Evolutionary conservation across 1,139 yeast genomes (phyloP), one percentile per base, ranked within the genome.

Genomic region (Debaryomyces nepalensis): DNA sequence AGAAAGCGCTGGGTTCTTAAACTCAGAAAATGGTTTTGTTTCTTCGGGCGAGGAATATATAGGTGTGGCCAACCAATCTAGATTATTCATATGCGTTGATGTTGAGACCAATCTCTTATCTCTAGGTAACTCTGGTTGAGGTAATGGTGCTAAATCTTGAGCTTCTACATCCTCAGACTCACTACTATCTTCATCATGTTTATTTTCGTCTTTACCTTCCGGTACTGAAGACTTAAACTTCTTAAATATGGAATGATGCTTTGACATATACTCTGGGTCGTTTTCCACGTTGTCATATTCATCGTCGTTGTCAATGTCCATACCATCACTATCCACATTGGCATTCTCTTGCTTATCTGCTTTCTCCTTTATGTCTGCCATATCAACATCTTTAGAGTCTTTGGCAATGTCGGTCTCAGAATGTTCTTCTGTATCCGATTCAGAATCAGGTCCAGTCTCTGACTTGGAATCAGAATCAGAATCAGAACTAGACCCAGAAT

Each of bases 41-140:
- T 55, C 53, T 4, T 59, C 64, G 0, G 85, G 80, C 9, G 67
- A 59, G 21, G 84, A 74, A 50, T 79, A 83, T 4, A 63, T 63
- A 1, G 96, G 95, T 14, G 68, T 65, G 0, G 87, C 76, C 18
- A 87, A 66, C 96, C 96, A 88, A 51, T 79, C 75, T 23, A 82
- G 59, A 46, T 64, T 69, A 20, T 68, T 71, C 36, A 68, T 61
- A 40, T 70, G 70, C 11, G 75, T 63, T 3, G 72, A 59, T 16
- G 64, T 66, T 10, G 77, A 56, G 4, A 68, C 58, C 19, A 81
- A 61, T 39, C 59, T 63, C 37, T 58, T 61, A 51, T 82, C 84
- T 51, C 72, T 63, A 3, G 86, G 86, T 26, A 81, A 66, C 34
- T 69, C 81, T 0, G 95, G 95, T 60, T 89, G 96, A 1, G 97